phyloP scores from a whole-genome alignment of 768 basidiomycete species.

The Kondoa malvinella region DNA sequence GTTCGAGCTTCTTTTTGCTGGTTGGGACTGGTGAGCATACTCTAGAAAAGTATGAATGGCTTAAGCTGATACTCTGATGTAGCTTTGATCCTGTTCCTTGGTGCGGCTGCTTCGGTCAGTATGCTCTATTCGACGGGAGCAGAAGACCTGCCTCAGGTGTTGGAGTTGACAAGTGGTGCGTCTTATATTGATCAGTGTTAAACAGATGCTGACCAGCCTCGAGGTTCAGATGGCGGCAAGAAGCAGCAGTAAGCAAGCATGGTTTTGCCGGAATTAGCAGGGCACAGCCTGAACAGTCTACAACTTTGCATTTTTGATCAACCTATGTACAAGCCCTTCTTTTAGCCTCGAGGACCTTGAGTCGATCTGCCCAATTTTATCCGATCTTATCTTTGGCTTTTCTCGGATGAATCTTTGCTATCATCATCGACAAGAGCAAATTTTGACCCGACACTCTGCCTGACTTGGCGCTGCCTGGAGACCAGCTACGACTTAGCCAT shows the following conservation, averaged over 20 bases:
- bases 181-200: neutral
- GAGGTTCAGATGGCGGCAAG: neutral
- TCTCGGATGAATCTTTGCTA: neutral
- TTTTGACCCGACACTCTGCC: too few species aligned
- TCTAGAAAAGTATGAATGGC: neutral
- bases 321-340: neutral
- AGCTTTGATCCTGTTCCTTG: neutral
- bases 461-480: too few species aligned
- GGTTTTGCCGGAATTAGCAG: neutral
- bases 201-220: neutral
- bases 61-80: too few species aligned
- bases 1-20: neutral
- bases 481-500: too few species aligned
- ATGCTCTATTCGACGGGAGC: neutral
- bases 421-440: too few species aligned
- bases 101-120: neutral
- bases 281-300: neutral
- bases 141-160: slow-evolving; percentile 6
- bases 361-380: too few species aligned
- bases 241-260: neutral
- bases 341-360: neutral
- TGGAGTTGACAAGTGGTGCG: slow-evolving; percentile 1
- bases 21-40: neutral
- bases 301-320: neutral
- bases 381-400: neutral